A percentile compares a stretch with the other conserved stretches of the same genome.
phyloP scores from a whole-genome alignment of 2,329 filamentous ascomycete genomes.

The Fusarium sp. region DNA sequence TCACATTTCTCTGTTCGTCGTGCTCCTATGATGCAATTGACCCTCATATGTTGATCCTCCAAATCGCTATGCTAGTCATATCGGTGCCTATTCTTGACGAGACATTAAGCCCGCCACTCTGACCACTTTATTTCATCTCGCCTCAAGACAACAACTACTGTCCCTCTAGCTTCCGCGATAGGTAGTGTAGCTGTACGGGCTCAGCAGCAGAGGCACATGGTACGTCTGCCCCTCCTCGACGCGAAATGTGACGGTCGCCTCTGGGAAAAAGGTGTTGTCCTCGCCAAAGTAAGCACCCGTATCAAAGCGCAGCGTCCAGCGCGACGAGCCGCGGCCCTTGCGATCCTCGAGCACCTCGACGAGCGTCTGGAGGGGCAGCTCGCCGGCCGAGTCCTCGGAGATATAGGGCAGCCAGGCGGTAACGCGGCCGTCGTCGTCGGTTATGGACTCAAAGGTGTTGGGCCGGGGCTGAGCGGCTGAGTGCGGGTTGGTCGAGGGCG shows the following conservation, averaged over 20 bases:
- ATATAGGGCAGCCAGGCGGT: constrained; percentile 73
- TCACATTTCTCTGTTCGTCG: constrained; percentile 5
- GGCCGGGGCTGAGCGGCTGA: constrained; percentile 44
- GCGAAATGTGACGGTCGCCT: constrained; percentile 65
- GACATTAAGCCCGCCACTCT: not conserved
- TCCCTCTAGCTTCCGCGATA: constrained; percentile 76
- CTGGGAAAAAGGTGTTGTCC: constrained; percentile 70
- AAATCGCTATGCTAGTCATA: constrained; percentile 5
- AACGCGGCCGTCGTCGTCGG: constrained; percentile 81
- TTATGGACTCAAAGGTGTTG: constrained; percentile 71
- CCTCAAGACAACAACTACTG: not conserved
- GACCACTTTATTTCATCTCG: not conserved
- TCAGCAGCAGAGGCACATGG: constrained; percentile 81
- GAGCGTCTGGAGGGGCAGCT: constrained; percentile 68
- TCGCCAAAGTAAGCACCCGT: constrained; percentile 77
- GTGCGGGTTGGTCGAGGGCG: constrained; percentile 45
- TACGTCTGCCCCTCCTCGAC: constrained; percentile 73
- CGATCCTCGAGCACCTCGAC: constrained; percentile 64
- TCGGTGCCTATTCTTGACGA: not conserved
- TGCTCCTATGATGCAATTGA: constrained; percentile 11
- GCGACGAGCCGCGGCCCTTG: constrained; percentile 57
- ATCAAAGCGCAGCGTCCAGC: constrained; percentile 78
- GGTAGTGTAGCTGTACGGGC: constrained; percentile 83
- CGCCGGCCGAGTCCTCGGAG: constrained; percentile 61
- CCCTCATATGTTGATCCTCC: not conserved